These are phyloP conservation scores for Xylariomycetidae sp. DNA, from an alignment of 2,329 filamentous ascomycete genomes.

Conservation along the genomic window DNA sequence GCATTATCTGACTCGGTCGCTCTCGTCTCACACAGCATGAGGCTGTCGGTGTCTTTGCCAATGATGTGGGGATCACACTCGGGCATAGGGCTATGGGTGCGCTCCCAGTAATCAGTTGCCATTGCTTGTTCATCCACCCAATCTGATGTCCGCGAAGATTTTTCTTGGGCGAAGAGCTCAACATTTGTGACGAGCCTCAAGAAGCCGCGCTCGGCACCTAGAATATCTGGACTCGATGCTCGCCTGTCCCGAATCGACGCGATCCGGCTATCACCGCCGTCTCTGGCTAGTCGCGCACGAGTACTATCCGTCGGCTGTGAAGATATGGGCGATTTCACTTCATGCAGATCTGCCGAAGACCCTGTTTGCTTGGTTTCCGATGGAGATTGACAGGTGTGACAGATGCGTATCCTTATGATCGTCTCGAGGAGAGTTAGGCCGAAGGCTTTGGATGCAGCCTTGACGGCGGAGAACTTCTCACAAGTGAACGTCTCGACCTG, in stretches of 20 bases:
- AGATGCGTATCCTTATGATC: constrained; percentile 30
- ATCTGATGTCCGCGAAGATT: constrained; percentile 15
- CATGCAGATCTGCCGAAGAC: no score
- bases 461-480: constrained; percentile 31
- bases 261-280: no score
- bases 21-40: no score
- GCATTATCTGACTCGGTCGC: no score
- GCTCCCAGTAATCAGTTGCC: constrained; percentile 10
- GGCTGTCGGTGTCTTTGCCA: constrained; percentile 11
- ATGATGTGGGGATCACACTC: constrained; percentile 11
- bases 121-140: constrained; percentile 20
- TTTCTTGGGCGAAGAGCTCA: no score
- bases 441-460: constrained; percentile 34
- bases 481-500: constrained; percentile 32
- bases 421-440: constrained; percentile 35
- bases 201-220: constrained; percentile 17
- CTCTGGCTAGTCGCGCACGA: no score
- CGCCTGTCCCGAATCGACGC: constrained; percentile 7
- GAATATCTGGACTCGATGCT: constrained; percentile 17
- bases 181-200: constrained; percentile 17
- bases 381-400: no score
- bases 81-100: constrained; percentile 12
- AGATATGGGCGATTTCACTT: no score
- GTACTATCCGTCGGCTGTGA: no score
- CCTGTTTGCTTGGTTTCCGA: no score